A percentile compares a stretch with the other conserved stretches of the same genome.
phyloP scores from a whole-genome alignment of 139 green algal species.

The Chlorella sorokiniana region DNA sequence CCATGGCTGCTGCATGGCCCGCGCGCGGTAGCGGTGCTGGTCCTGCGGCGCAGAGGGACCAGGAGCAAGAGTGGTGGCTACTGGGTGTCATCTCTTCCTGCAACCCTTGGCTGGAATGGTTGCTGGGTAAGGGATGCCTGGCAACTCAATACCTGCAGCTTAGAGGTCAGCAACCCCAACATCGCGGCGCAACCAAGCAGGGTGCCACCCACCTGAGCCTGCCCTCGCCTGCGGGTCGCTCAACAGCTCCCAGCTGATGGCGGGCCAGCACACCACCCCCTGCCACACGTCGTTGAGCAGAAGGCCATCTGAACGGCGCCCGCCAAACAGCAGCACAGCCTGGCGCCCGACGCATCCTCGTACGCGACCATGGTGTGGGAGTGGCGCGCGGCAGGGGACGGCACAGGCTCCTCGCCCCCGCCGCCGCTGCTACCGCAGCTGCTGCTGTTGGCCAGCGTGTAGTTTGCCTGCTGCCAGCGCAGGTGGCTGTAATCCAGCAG shows the following conservation, averaged over 20 bases:
- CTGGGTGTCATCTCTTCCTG: not conserved
- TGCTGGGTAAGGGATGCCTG: no score
- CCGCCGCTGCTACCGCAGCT: not conserved
- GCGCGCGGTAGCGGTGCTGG: slow-evolving; percentile 22
- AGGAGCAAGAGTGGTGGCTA: not conserved
- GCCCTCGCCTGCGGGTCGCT: not conserved
- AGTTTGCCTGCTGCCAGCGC: slow-evolving; percentile 16
- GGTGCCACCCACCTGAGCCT: not conserved
- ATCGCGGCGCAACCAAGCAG: no score
- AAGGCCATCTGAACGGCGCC: not conserved
- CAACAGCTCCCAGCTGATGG: slow-evolving; percentile 13
- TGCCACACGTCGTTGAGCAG: slow-evolving; percentile 35
- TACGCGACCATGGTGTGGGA: slow-evolving; percentile 9
- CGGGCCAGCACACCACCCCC: slow-evolving; percentile 1
- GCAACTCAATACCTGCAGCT: no score
- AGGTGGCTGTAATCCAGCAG: not conserved
- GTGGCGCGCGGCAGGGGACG: not conserved
- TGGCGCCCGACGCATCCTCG: not conserved
- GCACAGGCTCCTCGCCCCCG: not conserved
- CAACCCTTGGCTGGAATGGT: no score
- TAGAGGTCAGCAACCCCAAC: no score
- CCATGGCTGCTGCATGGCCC: slow-evolving; percentile 26
- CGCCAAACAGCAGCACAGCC: slow-evolving; percentile 34
- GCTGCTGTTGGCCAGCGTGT: not conserved
- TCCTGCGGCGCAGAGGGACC: not conserved